Evolutionary conservation across 2,329 filamentous ascomycete species (phyloP), one percentile per base, ranked within the genome.

Genomic region (Neophaeococcomyces mojaviensis): DNA sequence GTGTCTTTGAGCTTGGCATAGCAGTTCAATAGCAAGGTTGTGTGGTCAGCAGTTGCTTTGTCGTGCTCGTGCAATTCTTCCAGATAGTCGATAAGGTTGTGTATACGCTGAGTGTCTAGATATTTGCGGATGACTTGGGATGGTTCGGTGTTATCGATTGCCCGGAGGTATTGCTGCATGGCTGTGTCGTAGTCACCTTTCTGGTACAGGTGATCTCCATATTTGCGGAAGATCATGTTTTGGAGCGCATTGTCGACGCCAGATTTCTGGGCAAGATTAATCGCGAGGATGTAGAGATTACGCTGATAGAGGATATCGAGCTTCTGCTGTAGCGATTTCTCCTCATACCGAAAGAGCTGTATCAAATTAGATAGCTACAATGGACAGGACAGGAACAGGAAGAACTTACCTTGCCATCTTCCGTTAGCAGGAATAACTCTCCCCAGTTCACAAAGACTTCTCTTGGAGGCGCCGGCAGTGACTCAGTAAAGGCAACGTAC

Each of bases 1-100:
- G 95, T 90, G 61, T 98, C 92, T 64, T 98, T 98, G 13, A 97
- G 71, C 61, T 98, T 98, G 0, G 92, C 92, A 61, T 98, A 98
- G 66, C 92, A 98, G 62, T 98, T 98, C 35, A 98, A 70, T 1
- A 98, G 73, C 9, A 98, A 70, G 0, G 92, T 98, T 0, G 92
- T 98, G 58, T 98, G 92, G 55, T 98, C 92, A 1, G 88, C 84
- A 2, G 90, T 96, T 0, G 92, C 94, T 61, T 84, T 90, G 59
- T 90, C 82, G 58, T 94, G 88, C 52, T 97, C 88, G 59, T 98
- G 92, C 13, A 98, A 72, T 64, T 98, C 88, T 67, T 98, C 94
- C 2, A 98, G 74, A 59, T 97, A 98, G 61, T 94, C 88, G 46
- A 98, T 97, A 22, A 98, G 73, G 61, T 97, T 98, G 58, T 96